A percentile compares a stretch with the other conserved stretches of the same genome.
Conservation (phyloP, 768 basidiomycete species). For the Hygrophorus pudorinus region DNA sequence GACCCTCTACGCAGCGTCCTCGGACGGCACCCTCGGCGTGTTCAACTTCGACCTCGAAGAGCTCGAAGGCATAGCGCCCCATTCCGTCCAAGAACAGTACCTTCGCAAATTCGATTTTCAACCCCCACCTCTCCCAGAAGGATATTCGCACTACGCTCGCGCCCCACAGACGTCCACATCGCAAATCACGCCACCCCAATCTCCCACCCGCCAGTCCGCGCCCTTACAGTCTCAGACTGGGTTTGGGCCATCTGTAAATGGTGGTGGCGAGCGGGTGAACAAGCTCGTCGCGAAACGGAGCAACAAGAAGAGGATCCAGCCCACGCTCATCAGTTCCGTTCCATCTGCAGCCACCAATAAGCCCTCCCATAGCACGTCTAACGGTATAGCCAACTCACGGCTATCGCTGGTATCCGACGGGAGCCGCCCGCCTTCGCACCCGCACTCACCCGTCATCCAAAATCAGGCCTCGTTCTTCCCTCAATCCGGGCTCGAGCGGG, state of each 20-base stretch:
- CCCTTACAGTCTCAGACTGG: conserved; percentile 28
- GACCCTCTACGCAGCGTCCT: conserved; percentile 89
- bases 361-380: neutral
- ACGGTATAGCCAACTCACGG: neutral
- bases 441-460: too few relatives aligned
- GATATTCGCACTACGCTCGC: conserved; percentile 46
- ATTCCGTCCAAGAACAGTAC: conserved; percentile 67
- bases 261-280: conserved; percentile 53
- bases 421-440: too few relatives aligned
- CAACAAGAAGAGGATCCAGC: conserved; percentile 47
- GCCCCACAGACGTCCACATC: conserved; percentile 5
- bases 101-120: conserved; percentile 73
- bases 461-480: too few relatives aligned
- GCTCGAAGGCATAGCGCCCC: conserved; percentile 71
- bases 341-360: conserved; percentile 14
- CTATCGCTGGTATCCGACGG: neutral
- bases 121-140: conserved; percentile 56
- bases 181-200: conserved; percentile 39
- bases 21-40: conserved; percentile 88
- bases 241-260: conserved; percentile 30
- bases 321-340: conserved; percentile 14
- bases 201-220: conserved; percentile 24
- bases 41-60: conserved; percentile 78
- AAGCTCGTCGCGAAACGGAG: conserved; percentile 65
- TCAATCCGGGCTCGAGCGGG: too few relatives aligned